Evolutionary conservation across 2,329 filamentous ascomycete genomes (phyloP), one percentile per base, ranked within the genome.

Genomic region (Penicillium sp.): DNA sequence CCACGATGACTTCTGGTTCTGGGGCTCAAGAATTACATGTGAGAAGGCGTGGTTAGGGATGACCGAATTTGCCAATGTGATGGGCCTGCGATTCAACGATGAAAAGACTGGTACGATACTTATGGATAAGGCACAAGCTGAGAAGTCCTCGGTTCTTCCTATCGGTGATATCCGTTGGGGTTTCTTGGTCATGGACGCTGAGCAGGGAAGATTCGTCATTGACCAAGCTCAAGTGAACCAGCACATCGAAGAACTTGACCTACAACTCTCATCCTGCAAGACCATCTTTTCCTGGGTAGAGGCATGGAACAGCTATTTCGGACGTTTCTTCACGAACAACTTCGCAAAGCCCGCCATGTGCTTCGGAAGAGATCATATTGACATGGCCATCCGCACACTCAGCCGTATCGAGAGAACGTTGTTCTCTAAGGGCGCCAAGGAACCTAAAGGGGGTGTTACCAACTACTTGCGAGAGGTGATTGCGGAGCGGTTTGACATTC

Each of bases 1-100:
- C 34, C 79, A 86, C 47, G 85, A 87, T 56, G 84, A 87, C 57
- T 75, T 87, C 47, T 88, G 84, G 85, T 84, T 87, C 64, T 87
- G 84, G 84, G 78, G 80, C 8, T 74, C 82, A 6, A 79, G 84
- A 44, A 57, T 71, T 3, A 74, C 71, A 2, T 81, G 80, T n/a
- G 74, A 78, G 21, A 74, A 77, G 41, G 85, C 82, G 0, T 89
- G 85, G 86, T 64, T 76, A 16, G 75, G 81, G 0, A 77, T 88
- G 57, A 72, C 76, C 1, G 68, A 75, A 1, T 89, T 87, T 57
- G 71, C 77, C 2, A 62, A 68, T 0, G 68, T 81, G 1, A 83
- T 85, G 64, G 82, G 84, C 1, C 75, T 86, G 1, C 68, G 76
- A 6, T 76, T 87, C 54, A 85, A 87, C 59, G 62, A 74, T 38